phyloP scores from a whole-genome alignment of 1,284 basidiomycete species.

The Moesziomyces sp. region DNA sequence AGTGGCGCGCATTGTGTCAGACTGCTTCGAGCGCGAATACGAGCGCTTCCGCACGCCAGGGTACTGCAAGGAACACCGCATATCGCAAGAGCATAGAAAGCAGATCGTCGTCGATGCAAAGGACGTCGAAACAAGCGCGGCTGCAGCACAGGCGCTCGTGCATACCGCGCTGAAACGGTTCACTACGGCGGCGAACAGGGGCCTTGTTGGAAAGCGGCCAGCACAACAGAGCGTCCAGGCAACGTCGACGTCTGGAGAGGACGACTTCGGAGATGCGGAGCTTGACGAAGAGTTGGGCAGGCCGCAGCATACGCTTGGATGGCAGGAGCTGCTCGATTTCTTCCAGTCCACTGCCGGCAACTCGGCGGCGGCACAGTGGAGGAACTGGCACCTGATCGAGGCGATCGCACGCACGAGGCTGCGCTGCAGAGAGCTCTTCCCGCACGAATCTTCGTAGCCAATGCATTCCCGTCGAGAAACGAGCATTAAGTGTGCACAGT shows the following conservation, averaged over 20 bases:
- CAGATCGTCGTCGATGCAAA: conserved; percentile 19
- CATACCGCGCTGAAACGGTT: conserved; percentile 16
- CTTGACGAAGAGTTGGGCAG: conserved; percentile 15
- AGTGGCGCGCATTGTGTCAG: conserved; percentile 17
- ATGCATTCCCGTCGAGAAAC: conserved; percentile 1
- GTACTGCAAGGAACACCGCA: conserved; percentile 20
- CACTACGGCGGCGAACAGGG: conserved; percentile 16
- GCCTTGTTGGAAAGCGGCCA: conserved; percentile 1
- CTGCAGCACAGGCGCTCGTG: conserved; percentile 22
- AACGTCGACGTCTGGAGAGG: background rate
- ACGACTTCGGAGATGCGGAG: conserved; percentile 5
- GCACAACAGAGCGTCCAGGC: background rate
- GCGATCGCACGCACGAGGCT: conserved; percentile 19
- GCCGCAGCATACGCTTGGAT: conserved; percentile 9
- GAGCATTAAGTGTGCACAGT: background rate
- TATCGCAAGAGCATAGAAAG: conserved; percentile 14
- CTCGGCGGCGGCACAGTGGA: conserved; percentile 27
- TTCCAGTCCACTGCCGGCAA: conserved; percentile 19
- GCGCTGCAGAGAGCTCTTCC: conserved; percentile 26
- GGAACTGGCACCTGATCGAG: conserved; percentile 34
- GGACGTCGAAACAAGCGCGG: conserved; percentile 25
- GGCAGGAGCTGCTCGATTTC: conserved; percentile 16
- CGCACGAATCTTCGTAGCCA: background rate
- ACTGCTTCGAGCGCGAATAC: conserved; percentile 26
- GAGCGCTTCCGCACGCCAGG: conserved; percentile 22